Percentiles rank a stretch among this genome's conserved stretches.
Evolutionary conservation across 352 stramenopile species (phyloP).

Genomic region (Saprolegnia parasitica): DNA sequence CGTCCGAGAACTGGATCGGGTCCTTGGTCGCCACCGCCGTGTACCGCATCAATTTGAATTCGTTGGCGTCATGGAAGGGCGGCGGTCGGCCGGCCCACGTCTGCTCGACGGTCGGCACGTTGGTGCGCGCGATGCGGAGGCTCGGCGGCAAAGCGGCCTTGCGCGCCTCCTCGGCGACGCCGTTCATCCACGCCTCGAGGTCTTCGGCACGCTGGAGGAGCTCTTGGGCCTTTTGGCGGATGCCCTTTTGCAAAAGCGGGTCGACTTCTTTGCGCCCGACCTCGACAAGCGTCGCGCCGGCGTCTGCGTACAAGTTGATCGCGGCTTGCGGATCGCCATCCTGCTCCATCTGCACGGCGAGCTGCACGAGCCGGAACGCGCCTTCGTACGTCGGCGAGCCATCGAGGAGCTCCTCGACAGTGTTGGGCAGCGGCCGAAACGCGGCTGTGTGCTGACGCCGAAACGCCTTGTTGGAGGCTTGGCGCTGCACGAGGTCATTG

Average conservation of each 20-base stretch:
- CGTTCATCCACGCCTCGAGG: conserved; percentile 44
- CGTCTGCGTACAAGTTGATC: conserved; percentile 45
- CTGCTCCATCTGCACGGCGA: conserved; percentile 41
- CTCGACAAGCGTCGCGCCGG: conserved; percentile 36
- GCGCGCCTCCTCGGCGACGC: conserved; percentile 39
- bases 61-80: conserved; percentile 32
- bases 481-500: conserved; percentile 17
- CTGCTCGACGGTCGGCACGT: conserved; percentile 43
- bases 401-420: conserved; percentile 24
- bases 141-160: conserved; percentile 35
- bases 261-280: conserved; percentile 38
- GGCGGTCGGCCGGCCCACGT: conserved; percentile 37
- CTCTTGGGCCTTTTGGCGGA: conserved; percentile 43
- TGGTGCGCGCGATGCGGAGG: conserved; percentile 37
- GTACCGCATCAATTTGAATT: conserved; percentile 49
- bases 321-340: conserved; percentile 35
- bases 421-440: conserved; percentile 15
- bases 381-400: conserved; percentile 40
- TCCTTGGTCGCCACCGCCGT: conserved; percentile 45
- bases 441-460: not conserved
- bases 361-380: conserved; percentile 46
- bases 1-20: conserved; percentile 40
- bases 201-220: conserved; percentile 47
- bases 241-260: conserved; percentile 40
- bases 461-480: conserved; percentile 20